Base-by-base conservation (phyloP, 495 filamentous ascomycete genomes). In the Hypomontagnella monticulosa region DNA sequence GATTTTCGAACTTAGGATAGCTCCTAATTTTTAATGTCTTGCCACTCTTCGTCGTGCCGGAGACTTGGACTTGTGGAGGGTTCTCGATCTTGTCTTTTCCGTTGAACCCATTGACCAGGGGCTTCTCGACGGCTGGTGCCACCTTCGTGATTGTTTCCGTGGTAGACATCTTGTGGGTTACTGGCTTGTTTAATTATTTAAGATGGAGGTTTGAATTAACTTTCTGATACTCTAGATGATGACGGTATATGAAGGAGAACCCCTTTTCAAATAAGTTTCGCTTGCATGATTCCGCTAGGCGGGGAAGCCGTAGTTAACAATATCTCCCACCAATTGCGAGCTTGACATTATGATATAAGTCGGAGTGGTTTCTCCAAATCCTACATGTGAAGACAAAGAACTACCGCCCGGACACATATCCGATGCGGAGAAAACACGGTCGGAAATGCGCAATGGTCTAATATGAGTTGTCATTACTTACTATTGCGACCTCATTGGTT, bases 1-100 rank as follows among this genome's bases (percentile, higher is more conserved):
- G 75, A 33, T 81, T 83, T 7, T 83, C 78, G 66, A 89, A 88
- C 43, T 81, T 83, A 30, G 88, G 88, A 52, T 86, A 85, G 4
- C 79, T 80, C 10, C 76, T 75, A 14, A 86, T 78, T 63, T 81
- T 84, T 49, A 84, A 69, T 9, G 66, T 73, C 64, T 75, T 76
- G 4, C 77, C 77, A 6, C 70, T 73, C 18, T 75, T 75, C 8
- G 75, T 77, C 42, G 52, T 76, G n/a, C 76, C 76, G 33, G 66
- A 51, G 3, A 69, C 66, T 51, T 74, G 72, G 23, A 77, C 52
- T 23, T 74, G 72, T 0, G 74, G 51, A 18, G 62, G 64, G 36
- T 23, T 64, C 8, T 63, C 48, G 19, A 58, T 8, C 38, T 61
- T 69, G 5, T 51, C 43, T 30, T 61, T 57, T 18, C 53, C 64